These are phyloP conservation scores for Sporothrix inflata DNA, from an alignment of 2,329 filamentous ascomycete species.

Conservation along the genomic window DNA sequence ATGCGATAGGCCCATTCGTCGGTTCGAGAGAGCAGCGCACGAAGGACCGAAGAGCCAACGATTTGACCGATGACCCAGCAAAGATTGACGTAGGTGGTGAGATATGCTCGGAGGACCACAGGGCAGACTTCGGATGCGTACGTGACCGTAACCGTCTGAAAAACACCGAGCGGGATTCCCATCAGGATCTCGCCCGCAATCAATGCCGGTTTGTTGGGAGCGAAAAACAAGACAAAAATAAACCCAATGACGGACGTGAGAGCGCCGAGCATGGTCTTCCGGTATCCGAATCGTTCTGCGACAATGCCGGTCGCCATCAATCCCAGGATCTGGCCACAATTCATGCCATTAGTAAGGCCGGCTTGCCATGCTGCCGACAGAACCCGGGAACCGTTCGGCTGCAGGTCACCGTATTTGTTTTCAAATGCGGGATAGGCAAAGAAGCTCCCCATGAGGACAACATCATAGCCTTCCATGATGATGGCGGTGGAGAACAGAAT, in stretches of 20 bases:
- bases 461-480: conserved; percentile 38
- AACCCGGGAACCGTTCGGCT: conserved; percentile 15
- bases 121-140: too few relatives aligned
- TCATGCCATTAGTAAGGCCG: conserved; percentile 49
- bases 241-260: conserved; percentile 42
- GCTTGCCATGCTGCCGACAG: conserved; percentile 24
- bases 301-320: conserved; percentile 14
- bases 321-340: conserved; percentile 56
- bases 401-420: conserved; percentile 38
- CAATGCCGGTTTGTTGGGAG: background rate
- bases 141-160: conserved; percentile 33
- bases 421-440: conserved; percentile 40
- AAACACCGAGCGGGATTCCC: conserved; percentile 20
- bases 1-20: conserved; percentile 33
- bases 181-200: conserved; percentile 2
- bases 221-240: conserved; percentile 12
- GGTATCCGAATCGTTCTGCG: conserved; percentile 19
- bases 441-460: conserved; percentile 42
- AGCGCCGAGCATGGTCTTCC: background rate
- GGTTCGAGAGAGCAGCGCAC: conserved; percentile 15
- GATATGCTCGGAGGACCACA: conserved; percentile 28
- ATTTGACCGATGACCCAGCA: conserved; percentile 35
- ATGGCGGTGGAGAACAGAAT: conserved; percentile 21
- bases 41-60: conserved; percentile 27
- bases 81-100: conserved; percentile 32